These are phyloP conservation scores for Cordyceps farinosa DNA, from an alignment of 2,329 filamentous ascomycete genomes.

Conservation along the genomic window DNA sequence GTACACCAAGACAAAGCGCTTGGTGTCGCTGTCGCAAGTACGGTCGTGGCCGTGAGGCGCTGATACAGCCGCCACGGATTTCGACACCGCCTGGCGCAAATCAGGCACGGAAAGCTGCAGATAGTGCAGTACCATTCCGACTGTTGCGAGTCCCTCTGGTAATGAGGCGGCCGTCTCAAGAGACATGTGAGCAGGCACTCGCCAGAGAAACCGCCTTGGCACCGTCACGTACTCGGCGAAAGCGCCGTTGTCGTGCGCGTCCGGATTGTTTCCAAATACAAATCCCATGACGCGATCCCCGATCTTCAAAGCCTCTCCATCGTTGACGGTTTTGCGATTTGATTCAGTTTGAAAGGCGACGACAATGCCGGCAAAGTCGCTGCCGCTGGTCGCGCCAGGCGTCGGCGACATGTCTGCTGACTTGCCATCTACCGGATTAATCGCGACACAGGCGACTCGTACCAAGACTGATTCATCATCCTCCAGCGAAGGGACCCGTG, in stretches of 20 bases:
- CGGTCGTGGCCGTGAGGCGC: neutral
- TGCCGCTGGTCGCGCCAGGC: neutral
- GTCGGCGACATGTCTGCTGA: neutral
- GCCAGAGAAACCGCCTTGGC: neutral
- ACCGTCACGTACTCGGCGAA: constrained; percentile 5
- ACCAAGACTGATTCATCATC: neutral
- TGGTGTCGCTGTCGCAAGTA: neutral
- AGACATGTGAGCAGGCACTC: neutral
- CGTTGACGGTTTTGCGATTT: neutral
- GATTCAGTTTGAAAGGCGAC: neutral
- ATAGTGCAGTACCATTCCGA: neutral
- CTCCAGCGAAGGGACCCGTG: neutral
- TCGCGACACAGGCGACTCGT: neutral
- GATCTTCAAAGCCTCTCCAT: neutral
- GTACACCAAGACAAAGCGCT: constrained; percentile 27
- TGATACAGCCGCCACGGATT: neutral
- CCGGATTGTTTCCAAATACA: neutral
- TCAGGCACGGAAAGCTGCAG: neutral
- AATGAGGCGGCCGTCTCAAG: neutral
- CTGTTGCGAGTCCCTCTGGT: neutral
- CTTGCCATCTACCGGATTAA: constrained; percentile 16
- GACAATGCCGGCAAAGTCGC: neutral
- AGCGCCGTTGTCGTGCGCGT: neutral
- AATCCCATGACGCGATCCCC: constrained; percentile 10
- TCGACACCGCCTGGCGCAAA: neutral